Evolutionary conservation across 495 filamentous ascomycete genomes (phyloP).

Genomic region (Pyronema omphalodes): DNA sequence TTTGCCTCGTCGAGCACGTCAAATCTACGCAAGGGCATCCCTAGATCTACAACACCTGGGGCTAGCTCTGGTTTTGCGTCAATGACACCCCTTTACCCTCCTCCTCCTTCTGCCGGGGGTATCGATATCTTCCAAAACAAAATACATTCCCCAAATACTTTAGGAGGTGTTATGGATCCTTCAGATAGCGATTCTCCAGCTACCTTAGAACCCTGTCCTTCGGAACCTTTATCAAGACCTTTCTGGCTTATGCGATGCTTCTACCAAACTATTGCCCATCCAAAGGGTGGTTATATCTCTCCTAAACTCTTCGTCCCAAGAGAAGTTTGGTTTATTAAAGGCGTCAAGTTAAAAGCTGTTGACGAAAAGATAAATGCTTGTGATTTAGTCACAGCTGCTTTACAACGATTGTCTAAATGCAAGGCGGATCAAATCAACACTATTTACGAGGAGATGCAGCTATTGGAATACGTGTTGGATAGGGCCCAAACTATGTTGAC

Average conservation of each 20-base stretch:
- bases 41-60: constrained; percentile 42
- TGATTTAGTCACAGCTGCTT: constrained; percentile 75
- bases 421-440: constrained; percentile 80
- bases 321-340: constrained; percentile 86
- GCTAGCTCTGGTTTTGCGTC: constrained; percentile 33
- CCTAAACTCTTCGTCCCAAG: constrained; percentile 78
- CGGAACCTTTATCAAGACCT: constrained; percentile 64
- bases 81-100: constrained; percentile 25
- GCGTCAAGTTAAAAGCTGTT: constrained; percentile 71
- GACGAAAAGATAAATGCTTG: constrained; percentile 94
- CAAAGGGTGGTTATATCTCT: constrained; percentile 79
- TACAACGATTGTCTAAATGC: constrained; percentile 63
- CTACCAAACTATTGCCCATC: constrained; percentile 81
- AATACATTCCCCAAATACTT: constrained; percentile 53
- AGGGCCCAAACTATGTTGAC: constrained; percentile 55
- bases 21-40: constrained; percentile 23
- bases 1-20: constrained; percentile 37
- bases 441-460: constrained; percentile 86
- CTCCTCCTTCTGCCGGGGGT: constrained; percentile 36
- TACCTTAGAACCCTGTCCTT: constrained; percentile 80
- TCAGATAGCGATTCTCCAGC: constrained; percentile 39
- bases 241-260: constrained; percentile 93
- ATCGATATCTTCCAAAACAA: constrained; percentile 71
- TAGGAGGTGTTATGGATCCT: constrained; percentile 34
- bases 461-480: constrained; percentile 72